phyloP scores from a whole-genome alignment of 768 basidiomycete species.

The Dioszegia hungarica region DNA sequence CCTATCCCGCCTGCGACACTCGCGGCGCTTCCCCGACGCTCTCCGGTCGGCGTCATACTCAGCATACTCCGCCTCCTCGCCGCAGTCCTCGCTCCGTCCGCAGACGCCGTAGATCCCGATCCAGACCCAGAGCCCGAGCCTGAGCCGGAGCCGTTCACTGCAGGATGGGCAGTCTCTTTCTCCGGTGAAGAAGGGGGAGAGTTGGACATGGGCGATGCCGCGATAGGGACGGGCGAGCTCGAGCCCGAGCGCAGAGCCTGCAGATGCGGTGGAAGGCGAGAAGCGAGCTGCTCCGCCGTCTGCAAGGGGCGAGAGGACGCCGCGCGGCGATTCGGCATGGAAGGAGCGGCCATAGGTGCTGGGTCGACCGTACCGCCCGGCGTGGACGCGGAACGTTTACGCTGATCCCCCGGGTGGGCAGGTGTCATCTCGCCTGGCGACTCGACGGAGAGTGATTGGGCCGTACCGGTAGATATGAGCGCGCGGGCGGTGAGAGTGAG shows the following conservation, averaged over 20 bases:
- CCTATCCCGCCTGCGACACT: not conserved
- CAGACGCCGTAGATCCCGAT: not conserved
- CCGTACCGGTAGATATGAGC: no score
- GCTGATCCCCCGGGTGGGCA: no score
- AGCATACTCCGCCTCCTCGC: constrained; percentile 24
- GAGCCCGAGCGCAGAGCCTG: constrained; percentile 52
- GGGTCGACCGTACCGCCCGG: not conserved
- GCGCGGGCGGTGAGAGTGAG: constrained; percentile 18
- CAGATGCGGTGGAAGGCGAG: constrained; percentile 56
- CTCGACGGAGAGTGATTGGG: not conserved
- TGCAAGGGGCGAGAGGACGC: constrained; percentile 8
- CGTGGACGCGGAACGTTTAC: not conserved
- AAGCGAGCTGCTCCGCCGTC: constrained; percentile 51
- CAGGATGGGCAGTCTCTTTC: constrained; percentile 14
- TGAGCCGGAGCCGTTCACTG: not conserved
- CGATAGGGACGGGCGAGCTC: constrained; percentile 7
- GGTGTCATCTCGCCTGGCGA: no score
- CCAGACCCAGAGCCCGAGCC: constrained; percentile 7
- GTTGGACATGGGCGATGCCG: constrained; percentile 25
- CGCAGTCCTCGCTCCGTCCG: not conserved
- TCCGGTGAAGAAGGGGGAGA: constrained; percentile 34
- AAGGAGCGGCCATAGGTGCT: not conserved
- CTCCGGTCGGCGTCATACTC: constrained; percentile 36
- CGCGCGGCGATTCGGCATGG: not conserved
- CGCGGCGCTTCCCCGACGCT: not conserved